Percentiles rank a stretch among this genome's conserved stretches.
Conservation (phyloP, 1,284 basidiomycete genomes). For the Moesziomyces parantarcticus region DNA sequence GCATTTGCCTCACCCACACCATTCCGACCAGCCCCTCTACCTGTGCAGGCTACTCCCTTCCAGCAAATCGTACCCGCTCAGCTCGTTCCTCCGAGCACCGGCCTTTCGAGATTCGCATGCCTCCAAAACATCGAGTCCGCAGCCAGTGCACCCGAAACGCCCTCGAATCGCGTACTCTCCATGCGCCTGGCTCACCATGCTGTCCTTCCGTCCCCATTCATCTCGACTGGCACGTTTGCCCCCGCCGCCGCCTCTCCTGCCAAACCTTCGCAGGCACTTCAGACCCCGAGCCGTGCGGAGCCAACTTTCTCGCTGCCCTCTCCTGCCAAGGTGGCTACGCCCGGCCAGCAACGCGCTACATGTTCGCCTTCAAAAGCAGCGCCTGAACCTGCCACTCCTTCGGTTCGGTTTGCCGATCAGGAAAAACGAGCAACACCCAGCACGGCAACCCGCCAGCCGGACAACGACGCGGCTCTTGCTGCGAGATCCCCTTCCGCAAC, state of each 20-base stretch:
- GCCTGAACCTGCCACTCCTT: slow-evolving; percentile 12
- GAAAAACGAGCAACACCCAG: slow-evolving; percentile 4
- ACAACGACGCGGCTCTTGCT: background rate
- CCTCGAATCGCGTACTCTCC: slow-evolving; percentile 17
- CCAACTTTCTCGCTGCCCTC: background rate
- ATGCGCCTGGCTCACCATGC: slow-evolving; percentile 14
- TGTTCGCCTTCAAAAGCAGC: background rate
- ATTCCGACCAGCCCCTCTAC: slow-evolving; percentile 7
- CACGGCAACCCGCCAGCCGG: background rate
- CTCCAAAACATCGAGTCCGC: slow-evolving; percentile 23
- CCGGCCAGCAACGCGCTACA: too few species aligned
- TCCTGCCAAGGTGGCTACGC: background rate
- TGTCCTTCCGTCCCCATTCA: slow-evolving; percentile 28
- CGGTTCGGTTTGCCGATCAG: slow-evolving; percentile 17
- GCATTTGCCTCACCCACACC: slow-evolving; percentile 18
- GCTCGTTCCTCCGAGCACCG: slow-evolving; percentile 28
- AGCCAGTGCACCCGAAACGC: slow-evolving; percentile 18
- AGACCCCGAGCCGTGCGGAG: slow-evolving; percentile 6
- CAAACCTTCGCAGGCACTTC: slow-evolving; percentile 6
- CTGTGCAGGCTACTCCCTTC: slow-evolving; percentile 15
- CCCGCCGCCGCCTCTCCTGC: background rate
- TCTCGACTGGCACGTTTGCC: slow-evolving; percentile 6
- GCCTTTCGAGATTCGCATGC: slow-evolving; percentile 39
- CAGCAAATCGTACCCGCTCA: slow-evolving; percentile 7
- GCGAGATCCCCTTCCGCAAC: slow-evolving; percentile 7